Percentiles rank a stretch among this genome's conserved stretches.
Conservation (phyloP, 1,284 basidiomycete genomes). For the Irpex rosettiformis region DNA sequence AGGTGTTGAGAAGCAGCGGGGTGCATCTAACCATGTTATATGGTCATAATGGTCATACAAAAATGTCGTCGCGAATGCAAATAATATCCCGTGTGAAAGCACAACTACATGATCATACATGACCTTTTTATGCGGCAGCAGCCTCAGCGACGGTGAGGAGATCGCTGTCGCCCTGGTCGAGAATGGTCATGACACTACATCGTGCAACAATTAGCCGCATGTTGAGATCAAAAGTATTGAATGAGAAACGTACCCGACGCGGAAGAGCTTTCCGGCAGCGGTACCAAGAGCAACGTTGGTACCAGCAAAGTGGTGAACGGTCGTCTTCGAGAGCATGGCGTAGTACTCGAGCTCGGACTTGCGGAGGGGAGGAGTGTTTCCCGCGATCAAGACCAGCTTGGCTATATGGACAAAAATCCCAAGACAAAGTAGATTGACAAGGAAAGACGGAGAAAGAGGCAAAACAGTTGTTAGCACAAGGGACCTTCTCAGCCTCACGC, state of each 20-base stretch:
- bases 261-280: conserved; percentile 99
- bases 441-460: conserved; percentile 19
- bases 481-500: conserved; percentile 97
- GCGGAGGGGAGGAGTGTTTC: conserved; percentile 98
- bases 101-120: not conserved
- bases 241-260: conserved; percentile 76
- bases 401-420: conserved; percentile 48
- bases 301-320: conserved; percentile 95
- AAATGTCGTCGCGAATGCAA: not conserved
- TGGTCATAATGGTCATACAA: not conserved
- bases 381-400: conserved; percentile 98
- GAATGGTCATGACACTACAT: conserved; percentile 90
- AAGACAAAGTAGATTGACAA: conserved; percentile 5
- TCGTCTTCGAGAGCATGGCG: conserved; percentile 98
- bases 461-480: conserved; percentile 56
- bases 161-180: conserved; percentile 97
- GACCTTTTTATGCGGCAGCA: conserved; percentile 40
- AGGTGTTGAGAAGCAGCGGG: no score
- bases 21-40: not conserved
- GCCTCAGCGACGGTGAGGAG: conserved; percentile 77
- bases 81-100: not conserved
- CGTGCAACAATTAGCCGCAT: not conserved
- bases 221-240: not conserved
- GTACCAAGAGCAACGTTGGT: conserved; percentile 98
- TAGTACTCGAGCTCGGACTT: conserved; percentile 99